phyloP scores from a whole-genome alignment of 2,329 filamentous ascomycete species.

The Westerdykella sp. region DNA sequence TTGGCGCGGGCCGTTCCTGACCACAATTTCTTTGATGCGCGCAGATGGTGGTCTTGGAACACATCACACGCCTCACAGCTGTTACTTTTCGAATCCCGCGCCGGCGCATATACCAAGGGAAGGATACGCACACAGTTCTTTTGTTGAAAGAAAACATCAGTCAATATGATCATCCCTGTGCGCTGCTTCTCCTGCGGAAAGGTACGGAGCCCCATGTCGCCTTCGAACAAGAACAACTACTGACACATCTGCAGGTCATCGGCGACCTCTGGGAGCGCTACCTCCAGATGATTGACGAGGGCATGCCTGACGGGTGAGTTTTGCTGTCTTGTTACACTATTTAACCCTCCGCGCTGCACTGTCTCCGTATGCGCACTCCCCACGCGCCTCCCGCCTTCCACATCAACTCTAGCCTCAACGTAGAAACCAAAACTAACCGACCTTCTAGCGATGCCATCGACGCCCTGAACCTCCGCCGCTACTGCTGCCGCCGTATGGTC shows the following conservation, averaged over 20 bases:
- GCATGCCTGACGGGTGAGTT: conserved; percentile 31
- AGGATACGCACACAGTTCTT: neutral
- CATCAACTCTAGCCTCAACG: neutral
- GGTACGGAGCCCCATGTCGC: conserved; percentile 48
- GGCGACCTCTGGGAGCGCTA: conserved; percentile 98
- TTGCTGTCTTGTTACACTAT: neutral
- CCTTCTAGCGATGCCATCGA: conserved; percentile 86
- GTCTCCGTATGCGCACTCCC: conserved; percentile 7
- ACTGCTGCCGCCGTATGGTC: conserved; percentile 98
- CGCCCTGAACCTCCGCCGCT: conserved; percentile 83
- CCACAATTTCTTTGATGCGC: conserved; percentile 30
- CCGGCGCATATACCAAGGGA: neutral
- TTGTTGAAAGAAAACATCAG: neutral
- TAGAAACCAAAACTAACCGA: neutral
- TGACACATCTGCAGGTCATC: conserved; percentile 62
- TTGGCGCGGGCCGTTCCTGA: conserved; percentile 13
- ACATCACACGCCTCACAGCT: neutral
- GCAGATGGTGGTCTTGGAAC: neutral
- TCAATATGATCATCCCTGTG: conserved; percentile 94
- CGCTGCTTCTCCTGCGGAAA: conserved; percentile 99
- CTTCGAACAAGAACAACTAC: conserved; percentile 10
- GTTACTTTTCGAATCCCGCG: neutral
- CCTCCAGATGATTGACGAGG: conserved; percentile 67
- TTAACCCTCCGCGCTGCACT: neutral
- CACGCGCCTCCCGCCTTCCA: neutral